A percentile compares a stretch with the other conserved stretches of the same genome.
Conservation (phyloP, 1,284 basidiomycete genomes). For the Malassezia equina region DNA sequence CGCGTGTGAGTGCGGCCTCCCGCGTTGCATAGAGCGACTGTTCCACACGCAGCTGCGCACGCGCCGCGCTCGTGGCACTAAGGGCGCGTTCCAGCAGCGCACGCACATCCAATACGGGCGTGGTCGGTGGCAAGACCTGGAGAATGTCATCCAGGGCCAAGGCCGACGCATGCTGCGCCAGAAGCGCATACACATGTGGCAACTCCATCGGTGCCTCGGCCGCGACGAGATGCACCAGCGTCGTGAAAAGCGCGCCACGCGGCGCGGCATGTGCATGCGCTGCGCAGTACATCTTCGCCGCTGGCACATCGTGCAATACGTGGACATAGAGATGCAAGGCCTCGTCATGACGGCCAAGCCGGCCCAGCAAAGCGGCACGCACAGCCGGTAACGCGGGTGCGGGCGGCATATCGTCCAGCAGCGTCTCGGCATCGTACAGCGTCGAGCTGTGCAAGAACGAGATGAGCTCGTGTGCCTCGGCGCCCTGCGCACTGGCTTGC, state of each 20-base stretch:
- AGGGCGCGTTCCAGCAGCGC: conserved; percentile 53
- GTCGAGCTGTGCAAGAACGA: conserved; percentile 63
- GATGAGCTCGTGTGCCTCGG: conserved; percentile 49
- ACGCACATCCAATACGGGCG: conserved; percentile 67
- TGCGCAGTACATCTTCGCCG: conserved; percentile 62
- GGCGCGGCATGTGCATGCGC: not conserved
- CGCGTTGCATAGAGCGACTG: conserved; percentile 60
- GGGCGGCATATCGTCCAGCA: conserved; percentile 60
- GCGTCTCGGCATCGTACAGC: conserved; percentile 65
- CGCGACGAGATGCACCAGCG: conserved; percentile 57
- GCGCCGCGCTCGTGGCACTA: conserved; percentile 20
- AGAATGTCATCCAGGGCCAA: conserved; percentile 71
- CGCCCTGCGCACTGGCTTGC: conserved; percentile 55
- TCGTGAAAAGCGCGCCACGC: conserved; percentile 60
- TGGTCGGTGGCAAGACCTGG: conserved; percentile 73
- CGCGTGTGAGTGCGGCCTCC: conserved; percentile 62
- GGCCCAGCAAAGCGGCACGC: conserved; percentile 76
- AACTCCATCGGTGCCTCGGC: conserved; percentile 9
- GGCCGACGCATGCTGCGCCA: conserved; percentile 68
- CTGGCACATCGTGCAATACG: conserved; percentile 64
- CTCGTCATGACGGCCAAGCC: conserved; percentile 78
- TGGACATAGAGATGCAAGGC: conserved; percentile 88
- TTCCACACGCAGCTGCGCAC: conserved; percentile 50
- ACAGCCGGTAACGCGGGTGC: conserved; percentile 55
- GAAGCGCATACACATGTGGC: conserved; percentile 61